Base-by-base conservation (phyloP, 2,329 filamentous ascomycete species). In the Fusarium palustre region DNA sequence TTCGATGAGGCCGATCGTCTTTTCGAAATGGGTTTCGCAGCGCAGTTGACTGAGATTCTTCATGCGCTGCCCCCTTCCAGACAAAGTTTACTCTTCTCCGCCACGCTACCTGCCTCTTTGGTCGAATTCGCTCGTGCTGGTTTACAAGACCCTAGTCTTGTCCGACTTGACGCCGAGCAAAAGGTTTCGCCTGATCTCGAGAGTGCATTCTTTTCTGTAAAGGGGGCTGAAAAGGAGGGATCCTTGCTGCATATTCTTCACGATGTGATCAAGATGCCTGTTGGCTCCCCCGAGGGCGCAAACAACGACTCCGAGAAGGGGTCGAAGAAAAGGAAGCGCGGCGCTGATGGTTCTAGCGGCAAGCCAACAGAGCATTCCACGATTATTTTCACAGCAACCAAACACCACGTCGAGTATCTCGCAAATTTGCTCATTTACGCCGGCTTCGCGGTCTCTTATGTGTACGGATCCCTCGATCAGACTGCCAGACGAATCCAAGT, bases 1-100 rank as follows among this genome's bases (percentile, higher is more conserved):
- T 99, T 99, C 69, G 96, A 99, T 77, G 96, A 99, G 79, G 96
- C 96, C 2, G 96, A 99, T 84, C 88, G 96, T 55, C 84, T 99
- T 22, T 99, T 99, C 79, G 96, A 99, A 78, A 97, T 99, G 95
- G 97, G 96, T 73, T 99, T 99, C 77, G 94, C 94, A 7, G 90
- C 92, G 5, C 96, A 99, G 76, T 84, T 99, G 72, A 91, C 92
- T 1, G 96, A 99, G 78, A 98, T 98, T 83, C 83, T 99, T 53
- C 90, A 97, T 76, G 92, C 94, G 1, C 83, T 99, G 18, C 96
- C 97, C 1, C 83, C 88, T 1, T 92, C 90, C 25, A 87, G 97
- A 61, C 96, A 99, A 77, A 99, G 94, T 5, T 83, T 98, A 10
- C 85, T 99, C 3, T 99, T 99, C 79, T 99, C 96, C 34, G 96